A percentile compares a stretch with the other conserved stretches of the same genome.
phyloP scores from a whole-genome alignment of 768 basidiomycete species.

The Lactarius indigo region DNA sequence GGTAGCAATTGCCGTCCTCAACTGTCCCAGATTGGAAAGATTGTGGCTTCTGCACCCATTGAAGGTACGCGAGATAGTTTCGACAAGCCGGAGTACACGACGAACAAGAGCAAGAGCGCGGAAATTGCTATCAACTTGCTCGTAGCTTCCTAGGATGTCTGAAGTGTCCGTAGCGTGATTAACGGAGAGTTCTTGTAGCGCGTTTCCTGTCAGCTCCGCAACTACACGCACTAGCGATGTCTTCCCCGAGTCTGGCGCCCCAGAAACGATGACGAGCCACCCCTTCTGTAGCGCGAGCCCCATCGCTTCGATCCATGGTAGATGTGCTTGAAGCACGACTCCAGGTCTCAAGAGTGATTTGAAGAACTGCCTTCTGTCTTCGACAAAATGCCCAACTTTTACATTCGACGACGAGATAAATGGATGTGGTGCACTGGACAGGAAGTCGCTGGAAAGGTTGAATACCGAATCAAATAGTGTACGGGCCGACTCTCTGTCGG shows the following conservation, averaged over 20 bases:
- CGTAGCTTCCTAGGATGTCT: conserved; percentile 94
- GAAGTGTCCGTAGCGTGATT: conserved; percentile 88
- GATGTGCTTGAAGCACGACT: conserved; percentile 57
- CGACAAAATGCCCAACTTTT: conserved; percentile 64
- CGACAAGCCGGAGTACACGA: conserved; percentile 39
- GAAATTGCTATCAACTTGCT: conserved; percentile 70
- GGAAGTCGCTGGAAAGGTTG: conserved; percentile 29
- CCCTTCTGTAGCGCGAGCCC: conserved; percentile 67
- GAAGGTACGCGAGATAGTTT: conserved; percentile 37
- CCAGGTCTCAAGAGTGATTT: conserved; percentile 39
- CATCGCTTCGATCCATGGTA: conserved; percentile 69
- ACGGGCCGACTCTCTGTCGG: conserved; percentile 57
- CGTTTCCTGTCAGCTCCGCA: conserved; percentile 66
- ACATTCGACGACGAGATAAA: conserved; percentile 47
- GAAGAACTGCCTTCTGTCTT: conserved; percentile 34
- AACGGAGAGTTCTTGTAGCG: conserved; percentile 68
- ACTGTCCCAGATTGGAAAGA: conserved; percentile 1
- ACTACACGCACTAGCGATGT: conserved; percentile 65
- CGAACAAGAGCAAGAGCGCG: conserved; percentile 39
- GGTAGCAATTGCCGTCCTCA: background rate
- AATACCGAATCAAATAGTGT: conserved; percentile 55
- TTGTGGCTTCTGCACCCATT: conserved; percentile 23
- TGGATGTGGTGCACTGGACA: conserved; percentile 35
- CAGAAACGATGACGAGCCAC: conserved; percentile 89
- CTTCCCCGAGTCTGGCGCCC: conserved; percentile 73